Base-by-base conservation (phyloP, 2,329 filamentous ascomycete genomes). In the Aspergillus brasiliensis region DNA sequence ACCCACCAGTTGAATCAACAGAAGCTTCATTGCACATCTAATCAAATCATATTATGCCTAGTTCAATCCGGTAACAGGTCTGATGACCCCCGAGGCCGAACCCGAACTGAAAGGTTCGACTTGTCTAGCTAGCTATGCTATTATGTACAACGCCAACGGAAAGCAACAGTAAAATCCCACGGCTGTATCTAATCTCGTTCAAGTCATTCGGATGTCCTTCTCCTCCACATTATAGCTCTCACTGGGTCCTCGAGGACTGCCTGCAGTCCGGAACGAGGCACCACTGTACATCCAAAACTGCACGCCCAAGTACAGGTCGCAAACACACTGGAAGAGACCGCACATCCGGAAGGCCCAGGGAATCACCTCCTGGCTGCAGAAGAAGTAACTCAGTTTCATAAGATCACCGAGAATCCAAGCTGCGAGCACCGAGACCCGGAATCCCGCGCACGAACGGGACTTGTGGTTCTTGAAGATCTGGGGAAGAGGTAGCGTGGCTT, bases 371-470 rank as follows among this genome's bases (percentile, higher is more conserved):
- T 64, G 66, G 64, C 74, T 79, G 59, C 73, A 73, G 66, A 82
- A 82, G 70, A 82, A 81, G 64, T 79, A 82, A 56, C 77, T 76
- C 76, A 82, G 78, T 66, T 82, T 82, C 79, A 81, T 81, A 23
- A 75, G 67, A 63, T 82, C 80, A 65, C 80, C 80, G 11, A 81
- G 67, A 44, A 82, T 70, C 80, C 80, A 82, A 6, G 81, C 77
- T 3, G 73, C 73, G 25, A 81, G 67, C 7, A 82, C 80, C 2
- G 79, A 81, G 8, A 82, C 51, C 4, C 80, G 77, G 66, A 82
- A 82, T 11, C 80, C 80, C 60, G 78, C 79, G 70, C 80, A 82
- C 6, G 80, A 82, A 34, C 74, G 76, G 8, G 78, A 76, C 49
- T 70, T 75, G 64, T 81, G 78, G 67, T 82, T 82, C 54, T 78